Evolutionary conservation across 805 yeast genomes (phyloP).

Genomic region (Candida peoriensis): DNA sequence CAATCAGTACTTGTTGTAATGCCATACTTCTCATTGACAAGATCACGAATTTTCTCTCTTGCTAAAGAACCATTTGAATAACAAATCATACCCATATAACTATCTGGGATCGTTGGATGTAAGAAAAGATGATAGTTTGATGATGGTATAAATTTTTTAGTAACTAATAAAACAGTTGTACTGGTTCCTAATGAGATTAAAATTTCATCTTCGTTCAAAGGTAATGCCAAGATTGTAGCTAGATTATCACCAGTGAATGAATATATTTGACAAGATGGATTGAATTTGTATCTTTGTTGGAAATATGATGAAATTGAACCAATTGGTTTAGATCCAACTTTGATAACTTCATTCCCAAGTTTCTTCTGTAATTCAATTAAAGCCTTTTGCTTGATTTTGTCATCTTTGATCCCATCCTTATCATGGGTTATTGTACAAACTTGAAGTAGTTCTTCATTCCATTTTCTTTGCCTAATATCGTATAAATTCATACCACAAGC

Average conservation of each 20-base stretch:
- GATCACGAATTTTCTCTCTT: slow-evolving; percentile 69
- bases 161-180: slow-evolving; percentile 81
- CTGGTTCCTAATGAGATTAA: slow-evolving; percentile 84
- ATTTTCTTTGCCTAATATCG: slow-evolving; percentile 55
- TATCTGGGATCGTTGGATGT: slow-evolving; percentile 74
- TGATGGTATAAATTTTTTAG: slow-evolving; percentile 72
- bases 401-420: slow-evolving; percentile 19
- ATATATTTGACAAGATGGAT: slow-evolving; percentile 49
- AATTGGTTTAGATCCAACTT: slow-evolving; percentile 41
- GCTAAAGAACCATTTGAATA: slow-evolving; percentile 90
- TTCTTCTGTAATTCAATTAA: slow-evolving; percentile 38
- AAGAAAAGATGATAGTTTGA: slow-evolving; percentile 79
- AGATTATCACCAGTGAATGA: slow-evolving; percentile 90
- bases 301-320: slow-evolving; percentile 60
- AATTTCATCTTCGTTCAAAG: slow-evolving; percentile 69
- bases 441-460: slow-evolving; percentile 51
- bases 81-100: slow-evolving; percentile 93
- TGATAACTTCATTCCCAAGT: slow-evolving; percentile 44
- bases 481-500: slow-evolving; percentile 93
- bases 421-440: slow-evolving; percentile 29
- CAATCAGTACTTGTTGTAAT: slow-evolving; percentile 39
- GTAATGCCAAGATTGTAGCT: slow-evolving; percentile 81
- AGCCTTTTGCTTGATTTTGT: slow-evolving; percentile 2
- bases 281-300: slow-evolving; percentile 58
- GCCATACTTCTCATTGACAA: slow-evolving; percentile 42